Evolutionary conservation across 345 rosid genomes (phyloP).

Genomic region (Erucastrum elatum): DNA sequence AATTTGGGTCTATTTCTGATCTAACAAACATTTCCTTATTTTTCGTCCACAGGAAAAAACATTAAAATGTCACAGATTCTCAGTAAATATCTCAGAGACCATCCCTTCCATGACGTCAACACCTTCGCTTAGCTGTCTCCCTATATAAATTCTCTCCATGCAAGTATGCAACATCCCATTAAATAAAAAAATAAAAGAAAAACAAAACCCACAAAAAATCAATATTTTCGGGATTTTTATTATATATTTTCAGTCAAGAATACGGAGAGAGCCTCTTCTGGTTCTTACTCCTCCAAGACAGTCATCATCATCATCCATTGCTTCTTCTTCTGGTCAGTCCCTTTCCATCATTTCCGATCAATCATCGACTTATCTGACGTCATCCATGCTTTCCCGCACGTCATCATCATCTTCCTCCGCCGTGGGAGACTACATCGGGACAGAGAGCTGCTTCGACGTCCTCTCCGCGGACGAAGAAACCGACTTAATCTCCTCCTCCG

Average conservation of each 20-base stretch:
- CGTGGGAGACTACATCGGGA: constrained; percentile 72
- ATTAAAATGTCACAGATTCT: constrained; percentile 39
- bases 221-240: constrained; percentile 20
- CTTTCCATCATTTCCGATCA: constrained; percentile 31
- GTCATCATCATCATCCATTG: constrained; percentile 30
- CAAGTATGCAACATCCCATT: constrained; percentile 1
- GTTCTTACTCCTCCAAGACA: constrained; percentile 3
- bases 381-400: constrained; percentile 36
- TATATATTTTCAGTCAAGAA: background rate
- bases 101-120: constrained; percentile 35
- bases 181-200: background rate
- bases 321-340: constrained; percentile 26
- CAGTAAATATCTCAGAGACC: constrained; percentile 35
- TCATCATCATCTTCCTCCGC: constrained; percentile 41
- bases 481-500: background rate
- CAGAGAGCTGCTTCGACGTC: constrained; percentile 73
- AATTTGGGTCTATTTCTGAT: constrained; percentile 11
- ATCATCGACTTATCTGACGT: constrained; percentile 23
- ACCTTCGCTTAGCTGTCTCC: constrained; percentile 38
- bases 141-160: constrained; percentile 39
- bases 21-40: constrained; percentile 11
- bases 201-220: constrained; percentile 25
- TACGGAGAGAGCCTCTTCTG: constrained; percentile 22
- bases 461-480: constrained; percentile 29
- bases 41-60: constrained; percentile 20